Evolutionary conservation across 345 rosid species (phyloP), one percentile per base, ranked within the genome.

Genomic region (Salix suchowensis): DNA sequence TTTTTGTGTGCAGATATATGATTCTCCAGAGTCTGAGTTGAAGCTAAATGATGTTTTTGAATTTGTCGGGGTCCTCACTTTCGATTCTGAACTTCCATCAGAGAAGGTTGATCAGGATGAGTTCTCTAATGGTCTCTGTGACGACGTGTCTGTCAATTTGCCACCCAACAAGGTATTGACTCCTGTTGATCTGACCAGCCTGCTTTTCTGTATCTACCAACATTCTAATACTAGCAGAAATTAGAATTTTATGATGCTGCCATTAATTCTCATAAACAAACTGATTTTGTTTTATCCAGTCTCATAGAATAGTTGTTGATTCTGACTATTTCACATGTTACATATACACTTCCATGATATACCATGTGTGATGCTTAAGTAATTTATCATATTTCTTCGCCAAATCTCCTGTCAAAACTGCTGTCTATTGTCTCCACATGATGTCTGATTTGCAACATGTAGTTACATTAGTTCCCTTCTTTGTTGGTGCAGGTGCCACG

Each of bases 1-100:
- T 24, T 28, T 24, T 19, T 14, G 69, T 23, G 21, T 73, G 66
- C 89, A 96, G 98, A 82, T 96, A 64, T 96, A 96, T 79, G 93
- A 93, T 84, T 78, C 88, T 77, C 90, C 88, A 32, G 96, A 92
- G 83, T 86, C 91, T 30, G 98, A 92, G 19, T 70, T 92, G 82
- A 93, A 92, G 84, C 89, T 93, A 77, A 96, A 96, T 65, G 98
- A 96, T 44, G 90, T 92, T 76, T 87, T 91, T 77, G 99, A 96
- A 85, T 96, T 96, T 76, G 65, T 92, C 72, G 98, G 98, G 58
- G 90, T 93, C 77, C 81, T 93, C 66, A 85, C 92, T 61, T 84
- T 87, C 48, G 92, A 91, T 82, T 77, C 89, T n/a, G 88, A 83
- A 37, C 66, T 64, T 70, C 46, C 68, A 72, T 76, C 65, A 65